Percentiles rank a stretch among this genome's conserved stretches.
These are phyloP conservation scores for Alloascoidea africana DNA, from an alignment of 805 yeast species.

Conservation along the genomic window DNA sequence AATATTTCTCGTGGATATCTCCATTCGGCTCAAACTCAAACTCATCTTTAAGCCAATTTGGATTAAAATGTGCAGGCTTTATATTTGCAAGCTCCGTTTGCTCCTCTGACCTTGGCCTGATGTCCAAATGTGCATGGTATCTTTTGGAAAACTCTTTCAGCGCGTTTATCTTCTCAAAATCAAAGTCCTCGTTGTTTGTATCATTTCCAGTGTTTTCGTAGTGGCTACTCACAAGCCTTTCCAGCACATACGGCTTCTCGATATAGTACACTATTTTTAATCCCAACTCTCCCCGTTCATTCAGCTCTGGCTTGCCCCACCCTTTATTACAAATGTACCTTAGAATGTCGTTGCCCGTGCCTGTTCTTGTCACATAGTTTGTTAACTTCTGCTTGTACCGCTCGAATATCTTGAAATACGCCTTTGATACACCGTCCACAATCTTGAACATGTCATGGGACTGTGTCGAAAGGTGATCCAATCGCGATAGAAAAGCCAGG, in stretches of 20 bases:
- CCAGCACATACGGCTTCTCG: constrained; percentile 1
- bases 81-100: neutral
- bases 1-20: neutral
- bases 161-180: neutral
- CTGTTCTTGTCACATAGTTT: neutral
- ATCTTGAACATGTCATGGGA: neutral
- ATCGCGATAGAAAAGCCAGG: constrained; percentile 1
- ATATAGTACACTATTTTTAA: neutral
- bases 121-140: neutral
- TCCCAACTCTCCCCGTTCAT: neutral
- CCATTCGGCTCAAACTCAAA: constrained; percentile 1
- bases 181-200: neutral
- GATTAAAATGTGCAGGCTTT: neutral
- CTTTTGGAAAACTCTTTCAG: neutral
- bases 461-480: neutral
- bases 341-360: neutral
- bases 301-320: constrained; percentile 1
- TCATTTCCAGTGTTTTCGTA: neutral
- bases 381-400: neutral
- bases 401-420: constrained; percentile 1
- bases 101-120: neutral
- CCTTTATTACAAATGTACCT: neutral
- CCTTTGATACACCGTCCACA: constrained; percentile 1
- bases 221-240: neutral
- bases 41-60: neutral